A percentile compares a stretch with the other conserved stretches of the same genome.
Conservation (phyloP, 805 yeast genomes). For the Schizosaccharomyces lindneri region DNA sequence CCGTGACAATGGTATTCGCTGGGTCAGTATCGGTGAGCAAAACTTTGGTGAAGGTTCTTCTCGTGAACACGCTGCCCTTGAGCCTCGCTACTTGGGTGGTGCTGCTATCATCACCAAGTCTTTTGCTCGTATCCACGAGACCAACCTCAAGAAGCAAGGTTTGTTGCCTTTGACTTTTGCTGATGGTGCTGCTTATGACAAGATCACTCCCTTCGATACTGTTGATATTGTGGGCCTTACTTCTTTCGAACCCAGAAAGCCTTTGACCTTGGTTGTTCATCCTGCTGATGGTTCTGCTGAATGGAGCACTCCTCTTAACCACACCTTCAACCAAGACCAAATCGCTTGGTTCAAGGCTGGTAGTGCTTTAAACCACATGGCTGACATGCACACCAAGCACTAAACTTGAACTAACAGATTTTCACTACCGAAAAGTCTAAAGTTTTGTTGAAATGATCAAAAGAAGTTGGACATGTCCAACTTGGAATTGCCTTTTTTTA, state of each 20-base stretch:
- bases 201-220: conserved; percentile 48
- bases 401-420: neutral
- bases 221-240: conserved; percentile 45
- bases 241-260: conserved; percentile 65
- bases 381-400: conserved; percentile 14
- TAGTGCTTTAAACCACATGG: conserved; percentile 95
- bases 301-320: conserved; percentile 80
- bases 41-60: conserved; percentile 99
- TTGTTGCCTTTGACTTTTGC: conserved; percentile 86
- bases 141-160: conserved; percentile 94
- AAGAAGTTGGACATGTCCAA: too few relatives aligned
- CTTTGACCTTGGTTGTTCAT: conserved; percentile 50
- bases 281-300: conserved; percentile 42
- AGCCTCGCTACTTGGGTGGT: conserved; percentile 89
- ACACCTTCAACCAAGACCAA: conserved; percentile 91
- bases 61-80: conserved; percentile 93
- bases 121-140: conserved; percentile 94
- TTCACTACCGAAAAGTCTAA: neutral
- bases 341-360: conserved; percentile 98
- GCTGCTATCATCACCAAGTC: conserved; percentile 70
- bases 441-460: neutral
- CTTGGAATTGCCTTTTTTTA: too few relatives aligned
- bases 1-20: conserved; percentile 62
- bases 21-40: conserved; percentile 93
- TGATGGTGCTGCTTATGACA: conserved; percentile 70